A percentile compares a stretch with the other conserved stretches of the same genome.
Conservation (phyloP, 129 eudicot species). For the Deinandra increscens region DNA sequence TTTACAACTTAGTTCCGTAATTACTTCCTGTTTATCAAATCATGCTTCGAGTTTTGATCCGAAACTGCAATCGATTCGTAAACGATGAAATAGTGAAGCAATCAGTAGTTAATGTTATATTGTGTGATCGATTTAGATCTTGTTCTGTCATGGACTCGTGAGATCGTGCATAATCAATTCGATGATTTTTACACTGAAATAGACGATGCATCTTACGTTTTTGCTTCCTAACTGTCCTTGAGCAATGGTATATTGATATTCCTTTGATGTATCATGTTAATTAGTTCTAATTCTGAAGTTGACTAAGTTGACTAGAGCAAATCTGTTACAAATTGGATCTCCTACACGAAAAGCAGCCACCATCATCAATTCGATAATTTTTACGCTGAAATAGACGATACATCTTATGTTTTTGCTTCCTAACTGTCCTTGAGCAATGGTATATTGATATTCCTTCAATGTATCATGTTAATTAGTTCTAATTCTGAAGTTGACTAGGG, state of each 20-base stretch:
- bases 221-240: not conserved
- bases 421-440: not conserved
- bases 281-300: conserved; percentile 1
- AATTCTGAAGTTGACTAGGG: conserved; percentile 1
- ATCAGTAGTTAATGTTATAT: not conserved
- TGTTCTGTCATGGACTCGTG: conserved; percentile 5
- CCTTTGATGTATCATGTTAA: not conserved
- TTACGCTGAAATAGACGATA: no score
- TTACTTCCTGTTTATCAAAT: not conserved
- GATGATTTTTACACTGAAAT: not conserved
- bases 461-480: not conserved
- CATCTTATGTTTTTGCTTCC: not conserved
- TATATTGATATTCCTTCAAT: no score
- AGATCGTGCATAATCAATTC: conserved; percentile 6
- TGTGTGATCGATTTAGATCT: conserved; percentile 25
- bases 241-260: not conserved
- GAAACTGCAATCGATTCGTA: not conserved
- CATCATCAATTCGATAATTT: not conserved
- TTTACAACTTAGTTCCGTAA: not conserved
- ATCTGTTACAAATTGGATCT: not conserved
- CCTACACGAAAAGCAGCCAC: not conserved
- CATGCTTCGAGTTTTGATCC: not conserved
- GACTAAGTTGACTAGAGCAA: not conserved
- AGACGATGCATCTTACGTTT: no score
- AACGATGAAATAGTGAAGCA: not conserved